Base-by-base conservation (phyloP, 352 stramenopile genomes). In the Globisporangium cederbergense region DNA sequence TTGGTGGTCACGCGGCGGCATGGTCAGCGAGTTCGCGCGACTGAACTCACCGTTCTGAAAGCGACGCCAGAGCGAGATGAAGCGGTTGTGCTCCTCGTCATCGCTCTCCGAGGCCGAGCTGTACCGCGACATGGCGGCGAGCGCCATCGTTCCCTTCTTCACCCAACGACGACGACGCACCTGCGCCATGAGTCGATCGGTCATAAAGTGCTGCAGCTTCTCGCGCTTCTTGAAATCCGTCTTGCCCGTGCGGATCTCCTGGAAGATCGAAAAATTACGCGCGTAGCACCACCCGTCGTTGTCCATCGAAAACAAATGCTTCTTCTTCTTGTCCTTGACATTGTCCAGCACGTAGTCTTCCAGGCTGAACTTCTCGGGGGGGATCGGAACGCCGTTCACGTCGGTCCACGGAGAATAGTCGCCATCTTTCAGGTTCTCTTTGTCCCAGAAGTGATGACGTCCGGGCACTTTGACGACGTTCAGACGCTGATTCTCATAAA, bases 401-500 rank as follows among this genome's bases (percentile, higher is more conserved):
- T 96, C 87, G 0, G 87, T 96, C 87, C 87, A 96, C 10, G 85
- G 81, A 3, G 83, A 78, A 34, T 94, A 95, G 60, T 96, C 87
- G 6, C 81, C 87, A 0, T 93, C 82, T 58, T 90, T 92, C 38
- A 96, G 64, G 63, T 96, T 88, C 34, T 74, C 66, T 30, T 77
- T 79, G 52, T 90, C 79, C 87, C 87, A 96, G 30, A 88, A 71
- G 53, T 93, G 84, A 8, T 77, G 76, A 16, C 77, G 73, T 1
- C 81, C 81, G 4, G 72, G 71, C 36, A 79, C 78, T 57, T 89
- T 90, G 2, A 93, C 74, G 60, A 92, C 79, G 70, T 94, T 94
- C 60, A 96, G 67, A 34, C 87, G 85, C 70, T 96, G 86, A 67
- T 96, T 94, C 67, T 96, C 87, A 42, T 90, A 96, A 43, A 96